Percentiles rank a stretch among this genome's conserved stretches.
Evolutionary conservation across 108 stramenopile genomes (phyloP).

Genomic region (Cafeteria roenbergensis): DNA sequence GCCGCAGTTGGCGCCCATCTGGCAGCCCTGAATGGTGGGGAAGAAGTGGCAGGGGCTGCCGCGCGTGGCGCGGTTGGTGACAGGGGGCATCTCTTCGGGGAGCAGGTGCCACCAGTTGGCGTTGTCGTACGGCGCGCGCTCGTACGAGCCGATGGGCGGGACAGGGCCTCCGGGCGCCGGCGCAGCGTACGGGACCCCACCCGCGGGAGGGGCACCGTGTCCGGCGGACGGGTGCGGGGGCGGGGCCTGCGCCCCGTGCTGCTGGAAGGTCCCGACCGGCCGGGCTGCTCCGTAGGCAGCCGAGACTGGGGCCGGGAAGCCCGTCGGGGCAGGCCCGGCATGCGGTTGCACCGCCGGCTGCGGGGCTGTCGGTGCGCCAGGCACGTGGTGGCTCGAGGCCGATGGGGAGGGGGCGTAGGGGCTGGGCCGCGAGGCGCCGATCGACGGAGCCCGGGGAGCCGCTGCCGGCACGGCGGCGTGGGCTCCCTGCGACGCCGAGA

Average conservation of each 20-base stretch:
- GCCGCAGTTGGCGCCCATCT: not conserved
- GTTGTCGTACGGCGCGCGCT: not conserved
- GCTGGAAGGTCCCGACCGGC: not conserved
- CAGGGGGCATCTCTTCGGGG: not conserved
- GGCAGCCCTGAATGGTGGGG: not conserved
- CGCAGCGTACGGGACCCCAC: not conserved
- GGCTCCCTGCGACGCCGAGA: too few species aligned
- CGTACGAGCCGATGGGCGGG: not conserved
- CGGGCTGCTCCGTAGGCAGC: not conserved
- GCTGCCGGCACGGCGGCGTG: too few species aligned
- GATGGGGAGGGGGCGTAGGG: too few species aligned
- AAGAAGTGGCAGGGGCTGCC: not conserved
- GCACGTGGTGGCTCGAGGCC: too few species aligned
- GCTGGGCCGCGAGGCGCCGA: too few species aligned
- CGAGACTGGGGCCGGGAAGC: too few species aligned
- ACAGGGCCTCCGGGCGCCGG: too few species aligned
- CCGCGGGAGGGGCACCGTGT: not conserved
- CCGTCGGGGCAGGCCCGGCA: too few species aligned
- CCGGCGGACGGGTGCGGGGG: not conserved
- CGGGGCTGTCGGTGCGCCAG: too few species aligned
- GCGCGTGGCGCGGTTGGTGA: not conserved
- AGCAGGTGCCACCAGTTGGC: not conserved
- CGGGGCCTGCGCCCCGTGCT: not conserved
- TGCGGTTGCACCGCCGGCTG: too few species aligned
- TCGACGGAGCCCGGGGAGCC: too few species aligned